These are phyloP conservation scores for Entomortierella chlamydospora DNA, from an alignment of 192 early-diverging fungal genomes.

Conservation along the genomic window DNA sequence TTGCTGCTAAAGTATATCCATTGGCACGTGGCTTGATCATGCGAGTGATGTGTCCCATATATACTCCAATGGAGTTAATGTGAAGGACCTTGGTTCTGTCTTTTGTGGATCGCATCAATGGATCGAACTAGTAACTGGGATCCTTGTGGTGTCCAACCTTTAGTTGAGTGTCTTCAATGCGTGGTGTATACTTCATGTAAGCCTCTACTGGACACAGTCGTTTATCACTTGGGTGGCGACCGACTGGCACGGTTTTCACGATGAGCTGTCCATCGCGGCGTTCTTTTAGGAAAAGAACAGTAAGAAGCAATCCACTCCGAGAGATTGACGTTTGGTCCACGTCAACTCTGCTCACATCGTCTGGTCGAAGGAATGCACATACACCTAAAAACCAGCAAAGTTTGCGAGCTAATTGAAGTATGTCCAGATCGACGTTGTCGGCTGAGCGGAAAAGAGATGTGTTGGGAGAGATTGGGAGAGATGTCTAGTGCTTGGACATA, in stretches of 20 bases:
- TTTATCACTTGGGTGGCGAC: neutral
- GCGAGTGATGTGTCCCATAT: no score
- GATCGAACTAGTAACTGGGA: no score
- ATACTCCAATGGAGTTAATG: no score
- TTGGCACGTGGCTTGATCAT: no score
- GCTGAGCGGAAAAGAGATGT: neutral
- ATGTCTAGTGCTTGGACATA: neutral
- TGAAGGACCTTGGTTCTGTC: no score
- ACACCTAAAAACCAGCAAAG: neutral
- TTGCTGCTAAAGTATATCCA: neutral
- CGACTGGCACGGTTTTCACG: neutral
- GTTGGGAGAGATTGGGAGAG: neutral
- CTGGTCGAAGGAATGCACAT: neutral
- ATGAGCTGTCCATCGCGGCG: neutral
- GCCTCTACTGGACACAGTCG: neutral
- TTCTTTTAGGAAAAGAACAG: neutral
- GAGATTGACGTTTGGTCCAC: neutral
- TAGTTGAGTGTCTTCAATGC: no score
- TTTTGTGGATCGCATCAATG: no score
- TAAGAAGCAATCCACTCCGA: neutral
- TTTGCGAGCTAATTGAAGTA: neutral
- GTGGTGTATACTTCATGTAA: neutral
- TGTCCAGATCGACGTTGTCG: neutral
- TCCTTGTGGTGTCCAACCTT: no score
- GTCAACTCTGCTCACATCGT: neutral